phyloP scores from a whole-genome alignment of 345 rosid species.

The Excoecaria cochinchinensis region DNA sequence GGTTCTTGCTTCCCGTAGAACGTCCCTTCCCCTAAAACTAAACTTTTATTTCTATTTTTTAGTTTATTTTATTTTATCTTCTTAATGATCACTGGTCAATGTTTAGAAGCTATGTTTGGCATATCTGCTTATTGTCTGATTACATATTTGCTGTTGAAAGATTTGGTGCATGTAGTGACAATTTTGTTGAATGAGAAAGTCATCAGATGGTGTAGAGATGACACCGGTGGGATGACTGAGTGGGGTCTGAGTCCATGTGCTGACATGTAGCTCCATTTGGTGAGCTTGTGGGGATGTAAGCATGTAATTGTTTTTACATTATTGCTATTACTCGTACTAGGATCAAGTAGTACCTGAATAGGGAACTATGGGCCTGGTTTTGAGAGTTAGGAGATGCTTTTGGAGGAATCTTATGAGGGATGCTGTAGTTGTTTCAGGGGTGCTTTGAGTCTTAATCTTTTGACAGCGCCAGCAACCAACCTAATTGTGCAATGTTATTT shows the following conservation, averaged over 20 bases:
- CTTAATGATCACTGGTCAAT: no score
- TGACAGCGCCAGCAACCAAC: not conserved
- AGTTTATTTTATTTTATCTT: no score
- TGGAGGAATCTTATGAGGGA: not conserved
- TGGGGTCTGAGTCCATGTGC: not conserved
- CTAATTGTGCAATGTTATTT: not conserved
- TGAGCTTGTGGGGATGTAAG: not conserved
- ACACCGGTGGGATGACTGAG: not conserved
- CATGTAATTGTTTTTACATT: not conserved
- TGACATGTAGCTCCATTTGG: not conserved
- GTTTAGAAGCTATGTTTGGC: not conserved
- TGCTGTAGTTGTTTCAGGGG: not conserved
- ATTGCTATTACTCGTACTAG: not conserved
- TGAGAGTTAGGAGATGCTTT: slow-evolving; percentile 6
- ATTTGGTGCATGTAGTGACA: not conserved
- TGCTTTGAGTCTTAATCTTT: not conserved
- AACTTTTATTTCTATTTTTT: not conserved
- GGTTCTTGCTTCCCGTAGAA: not conserved
- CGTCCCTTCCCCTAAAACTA: not conserved
- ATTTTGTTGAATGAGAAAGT: not conserved
- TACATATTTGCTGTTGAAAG: not conserved
- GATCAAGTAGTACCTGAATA: not conserved
- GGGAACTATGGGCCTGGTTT: not conserved
- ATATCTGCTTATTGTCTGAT: not conserved
- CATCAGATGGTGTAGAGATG: not conserved